These are phyloP conservation scores for Ascochyta clinopodiicola DNA, from an alignment of 2,329 filamentous ascomycete genomes.

Conservation along the genomic window DNA sequence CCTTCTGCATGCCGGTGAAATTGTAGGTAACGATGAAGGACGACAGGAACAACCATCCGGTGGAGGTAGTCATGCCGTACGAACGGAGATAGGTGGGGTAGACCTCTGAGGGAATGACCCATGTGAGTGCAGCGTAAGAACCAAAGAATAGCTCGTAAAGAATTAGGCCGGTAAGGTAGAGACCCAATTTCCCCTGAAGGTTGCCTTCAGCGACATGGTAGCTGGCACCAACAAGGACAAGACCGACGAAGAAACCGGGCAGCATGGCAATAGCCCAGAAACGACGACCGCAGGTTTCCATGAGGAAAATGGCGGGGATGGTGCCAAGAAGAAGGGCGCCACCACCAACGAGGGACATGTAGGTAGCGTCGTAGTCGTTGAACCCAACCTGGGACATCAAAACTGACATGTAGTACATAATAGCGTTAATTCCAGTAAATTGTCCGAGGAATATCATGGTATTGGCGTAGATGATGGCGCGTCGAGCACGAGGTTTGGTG, in stretches of 20 bases:
- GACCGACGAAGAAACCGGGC: conserved; percentile 73
- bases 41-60: conserved; percentile 71
- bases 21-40: conserved; percentile 79
- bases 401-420: conserved; percentile 75
- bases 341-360: conserved; percentile 75
- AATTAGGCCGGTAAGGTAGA: conserved; percentile 72
- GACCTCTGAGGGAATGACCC: conserved; percentile 65
- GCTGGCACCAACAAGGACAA: conserved; percentile 69
- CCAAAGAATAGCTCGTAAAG: conserved; percentile 48
- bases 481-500: conserved; percentile 67
- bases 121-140: conserved; percentile 45
- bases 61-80: conserved; percentile 76
- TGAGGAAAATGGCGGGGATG: conserved; percentile 71
- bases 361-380: conserved; percentile 65
- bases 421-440: conserved; percentile 72
- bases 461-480: conserved; percentile 68
- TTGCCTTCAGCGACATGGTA: conserved; percentile 61
- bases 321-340: conserved; percentile 71
- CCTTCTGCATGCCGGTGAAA: conserved; percentile 72
- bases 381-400: conserved; percentile 74
- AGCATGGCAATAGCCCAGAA: conserved; percentile 79
- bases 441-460: conserved; percentile 78
- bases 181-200: conserved; percentile 56
- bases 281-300: conserved; percentile 74
- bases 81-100: conserved; percentile 75